Percentiles rank a stretch among this genome's conserved stretches.
phyloP scores from a whole-genome alignment of 495 filamentous ascomycete genomes.

The Platismatia glauca region DNA sequence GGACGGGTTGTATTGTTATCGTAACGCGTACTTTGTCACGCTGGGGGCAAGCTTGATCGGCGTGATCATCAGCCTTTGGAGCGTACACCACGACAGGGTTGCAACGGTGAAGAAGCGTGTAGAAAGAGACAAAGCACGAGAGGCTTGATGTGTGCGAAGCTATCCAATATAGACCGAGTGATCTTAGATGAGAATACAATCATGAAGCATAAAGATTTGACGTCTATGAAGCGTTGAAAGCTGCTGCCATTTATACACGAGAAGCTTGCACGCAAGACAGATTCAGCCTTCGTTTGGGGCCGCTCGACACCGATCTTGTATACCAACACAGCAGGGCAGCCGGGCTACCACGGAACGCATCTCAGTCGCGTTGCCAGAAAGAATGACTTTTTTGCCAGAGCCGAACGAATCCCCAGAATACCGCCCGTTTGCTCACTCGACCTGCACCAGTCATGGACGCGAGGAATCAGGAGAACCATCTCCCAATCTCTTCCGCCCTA shows the following conservation, averaged over 20 bases:
- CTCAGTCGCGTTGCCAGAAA: neutral
- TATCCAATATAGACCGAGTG: neutral
- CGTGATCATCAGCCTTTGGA: slow-evolving; percentile 60
- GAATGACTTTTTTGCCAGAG: neutral
- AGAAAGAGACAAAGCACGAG: slow-evolving; percentile 20
- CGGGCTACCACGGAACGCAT: neutral
- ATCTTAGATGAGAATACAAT: neutral
- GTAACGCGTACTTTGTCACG: slow-evolving; percentile 74
- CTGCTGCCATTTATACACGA: neutral
- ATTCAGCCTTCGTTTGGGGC: neutral
- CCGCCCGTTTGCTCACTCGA: neutral
- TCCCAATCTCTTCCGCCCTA: neutral
- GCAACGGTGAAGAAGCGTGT: slow-evolving; percentile 21
- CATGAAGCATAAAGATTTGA: too few species aligned
- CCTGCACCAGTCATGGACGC: neutral
- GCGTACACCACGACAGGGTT: slow-evolving; percentile 60
- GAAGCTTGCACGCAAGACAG: neutral
- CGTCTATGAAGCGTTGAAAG: neutral
- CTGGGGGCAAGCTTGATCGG: slow-evolving; percentile 63
- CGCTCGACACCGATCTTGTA: neutral
- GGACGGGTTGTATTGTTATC: slow-evolving; percentile 76
- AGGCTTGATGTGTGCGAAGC: slow-evolving; percentile 14
- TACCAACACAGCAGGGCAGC: neutral
- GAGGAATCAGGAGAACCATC: neutral
- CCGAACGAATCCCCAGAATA: neutral